Percentiles rank a stretch among this genome's conserved stretches.
These are phyloP conservation scores for Glonium stellatum DNA, from an alignment of 495 filamentous ascomycete genomes.

Conservation along the genomic window DNA sequence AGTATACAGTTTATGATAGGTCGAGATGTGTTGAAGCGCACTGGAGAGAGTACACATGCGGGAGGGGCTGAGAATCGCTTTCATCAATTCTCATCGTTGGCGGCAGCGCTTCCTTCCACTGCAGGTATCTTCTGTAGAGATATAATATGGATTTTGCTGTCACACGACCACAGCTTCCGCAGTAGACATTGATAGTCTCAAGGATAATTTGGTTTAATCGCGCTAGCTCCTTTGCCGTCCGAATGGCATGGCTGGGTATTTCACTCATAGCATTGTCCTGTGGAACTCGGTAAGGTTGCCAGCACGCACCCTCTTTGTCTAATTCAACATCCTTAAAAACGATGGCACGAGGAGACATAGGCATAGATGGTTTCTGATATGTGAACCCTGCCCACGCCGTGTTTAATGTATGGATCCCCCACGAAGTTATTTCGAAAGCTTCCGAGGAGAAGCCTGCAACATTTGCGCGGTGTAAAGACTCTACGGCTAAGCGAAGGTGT, in stretches of 20 bases:
- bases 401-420: slow-evolving; percentile 23
- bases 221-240: slow-evolving; percentile 27
- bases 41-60: slow-evolving; percentile 38
- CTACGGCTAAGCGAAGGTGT: slow-evolving; percentile 32
- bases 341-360: slow-evolving; percentile 8
- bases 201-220: slow-evolving; percentile 34
- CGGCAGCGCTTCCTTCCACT: slow-evolving; percentile 35
- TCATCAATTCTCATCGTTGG: slow-evolving; percentile 27
- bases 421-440: slow-evolving; percentile 17
- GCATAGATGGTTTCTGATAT: slow-evolving; percentile 20
- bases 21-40: slow-evolving; percentile 12
- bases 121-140: slow-evolving; percentile 29
- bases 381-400: slow-evolving; percentile 22
- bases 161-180: slow-evolving; percentile 24
- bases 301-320: neutral
- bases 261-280: neutral
- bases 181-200: slow-evolving; percentile 35
- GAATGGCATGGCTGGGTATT: slow-evolving; percentile 11
- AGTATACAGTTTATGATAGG: neutral
- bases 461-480: slow-evolving; percentile 8
- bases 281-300: slow-evolving; percentile 10
- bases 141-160: slow-evolving; percentile 29
- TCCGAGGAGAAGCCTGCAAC: slow-evolving; percentile 1
- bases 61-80: slow-evolving; percentile 29
- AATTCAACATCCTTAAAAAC: slow-evolving; percentile 15